Evolutionary conservation across 345 rosid species (phyloP).

Genomic region (Mallotus nudiflorus): DNA sequence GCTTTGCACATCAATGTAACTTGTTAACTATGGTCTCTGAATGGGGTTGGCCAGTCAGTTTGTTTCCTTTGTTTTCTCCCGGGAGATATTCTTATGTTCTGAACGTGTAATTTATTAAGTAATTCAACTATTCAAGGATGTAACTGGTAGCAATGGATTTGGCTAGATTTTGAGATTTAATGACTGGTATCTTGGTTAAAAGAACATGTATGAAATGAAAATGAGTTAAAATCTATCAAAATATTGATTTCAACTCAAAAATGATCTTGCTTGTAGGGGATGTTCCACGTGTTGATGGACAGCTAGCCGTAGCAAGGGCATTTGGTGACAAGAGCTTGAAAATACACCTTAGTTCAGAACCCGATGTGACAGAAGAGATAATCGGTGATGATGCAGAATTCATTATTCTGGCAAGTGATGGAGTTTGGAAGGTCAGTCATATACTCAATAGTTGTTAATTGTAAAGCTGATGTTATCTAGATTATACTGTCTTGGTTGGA

Average conservation of each 20-base stretch:
- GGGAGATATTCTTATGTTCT: too few species aligned
- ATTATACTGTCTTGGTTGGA: background rate
- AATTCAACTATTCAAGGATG: background rate
- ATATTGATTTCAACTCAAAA: background rate
- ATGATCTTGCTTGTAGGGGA: conserved; percentile 53
- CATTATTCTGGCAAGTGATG: conserved; percentile 83
- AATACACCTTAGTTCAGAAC: conserved; percentile 86
- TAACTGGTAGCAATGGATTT: background rate
- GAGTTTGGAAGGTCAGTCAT: conserved; percentile 76
- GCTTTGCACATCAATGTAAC: background rate
- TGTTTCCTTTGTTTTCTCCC: background rate
- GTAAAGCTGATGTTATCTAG: background rate
- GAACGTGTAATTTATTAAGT: background rate
- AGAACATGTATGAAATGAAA: background rate
- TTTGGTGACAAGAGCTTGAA: conserved; percentile 87
- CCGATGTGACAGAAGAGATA: conserved; percentile 43
- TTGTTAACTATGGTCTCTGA: background rate
- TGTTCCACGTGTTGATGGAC: conserved; percentile 90
- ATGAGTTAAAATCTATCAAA: background rate
- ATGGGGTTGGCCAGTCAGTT: background rate
- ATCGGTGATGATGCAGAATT: conserved; percentile 53
- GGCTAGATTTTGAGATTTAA: background rate
- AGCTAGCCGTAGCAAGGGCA: conserved; percentile 88
- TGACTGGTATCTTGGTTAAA: background rate
- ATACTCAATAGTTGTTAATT: background rate